Percentiles rank a stretch among this genome's conserved stretches.
phyloP scores from a whole-genome alignment of 306 rosid species.

The Casuarina cunninghamiana region DNA sequence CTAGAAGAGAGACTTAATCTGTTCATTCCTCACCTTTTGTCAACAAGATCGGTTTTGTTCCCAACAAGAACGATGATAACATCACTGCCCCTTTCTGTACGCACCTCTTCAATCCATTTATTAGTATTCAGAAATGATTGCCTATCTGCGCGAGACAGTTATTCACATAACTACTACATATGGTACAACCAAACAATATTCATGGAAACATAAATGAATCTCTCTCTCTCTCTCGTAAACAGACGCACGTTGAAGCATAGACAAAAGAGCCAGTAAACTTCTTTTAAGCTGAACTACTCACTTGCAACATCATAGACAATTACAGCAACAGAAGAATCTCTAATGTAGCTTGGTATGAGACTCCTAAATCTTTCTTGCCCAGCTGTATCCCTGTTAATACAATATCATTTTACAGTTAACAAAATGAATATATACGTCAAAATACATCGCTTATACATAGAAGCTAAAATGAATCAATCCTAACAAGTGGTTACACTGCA shows the following conservation, averaged over 20 bases:
- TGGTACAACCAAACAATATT: slow-evolving; percentile 2
- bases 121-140: slow-evolving; percentile 84
- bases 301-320: slow-evolving; percentile 92
- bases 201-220: slow-evolving; percentile 4
- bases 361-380: slow-evolving; percentile 99
- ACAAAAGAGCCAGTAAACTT: not conserved
- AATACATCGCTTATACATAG: not conserved
- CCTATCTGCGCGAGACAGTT: slow-evolving; percentile 62
- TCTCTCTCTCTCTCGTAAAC: not conserved
- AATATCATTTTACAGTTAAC: not conserved
- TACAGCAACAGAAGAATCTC: slow-evolving; percentile 97
- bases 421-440: not conserved
- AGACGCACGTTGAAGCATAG: not conserved
- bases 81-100: slow-evolving; percentile 90
- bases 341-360: slow-evolving; percentile 96
- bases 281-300: slow-evolving; percentile 37
- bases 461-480: not conserved
- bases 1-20: not conserved
- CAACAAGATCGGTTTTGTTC: slow-evolving; percentile 98
- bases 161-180: not conserved
- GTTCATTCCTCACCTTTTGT: slow-evolving; percentile 66
- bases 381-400: slow-evolving; percentile 87
- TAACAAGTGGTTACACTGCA: too few species aligned
- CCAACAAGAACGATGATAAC: slow-evolving; percentile 96
- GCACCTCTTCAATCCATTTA: slow-evolving; percentile 97